Evolutionary conservation across 1,284 basidiomycete species (phyloP).

Genomic region (Irpex sp.): DNA sequence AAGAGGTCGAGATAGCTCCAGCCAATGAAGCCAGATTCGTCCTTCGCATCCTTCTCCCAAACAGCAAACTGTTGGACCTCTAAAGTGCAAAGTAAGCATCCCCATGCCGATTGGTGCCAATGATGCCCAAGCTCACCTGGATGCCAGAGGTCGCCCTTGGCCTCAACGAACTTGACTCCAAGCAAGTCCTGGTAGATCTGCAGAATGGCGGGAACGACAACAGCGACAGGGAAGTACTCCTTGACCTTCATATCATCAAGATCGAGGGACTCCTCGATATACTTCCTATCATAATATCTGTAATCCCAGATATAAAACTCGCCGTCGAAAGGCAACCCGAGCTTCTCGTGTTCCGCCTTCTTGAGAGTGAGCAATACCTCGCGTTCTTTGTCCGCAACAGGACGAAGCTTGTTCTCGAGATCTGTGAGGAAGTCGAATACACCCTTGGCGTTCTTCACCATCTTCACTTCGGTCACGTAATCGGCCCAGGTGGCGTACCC

Average conservation of each 20-base stretch:
- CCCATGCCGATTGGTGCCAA: neutral
- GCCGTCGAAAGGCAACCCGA: slow-evolving; percentile 58
- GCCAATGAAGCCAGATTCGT: slow-evolving; percentile 69
- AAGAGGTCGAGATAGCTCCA: slow-evolving; percentile 86
- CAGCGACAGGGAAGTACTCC: slow-evolving; percentile 82
- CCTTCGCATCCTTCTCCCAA: slow-evolving; percentile 73
- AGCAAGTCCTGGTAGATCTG: slow-evolving; percentile 79
- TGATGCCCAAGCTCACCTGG: slow-evolving; percentile 42
- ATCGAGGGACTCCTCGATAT: slow-evolving; percentile 59
- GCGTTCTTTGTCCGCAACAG: slow-evolving; percentile 65
- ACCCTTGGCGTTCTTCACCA: slow-evolving; percentile 69
- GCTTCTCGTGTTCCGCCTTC: slow-evolving; percentile 60
- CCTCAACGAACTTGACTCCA: slow-evolving; percentile 66
- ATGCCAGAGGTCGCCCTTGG: slow-evolving; percentile 67
- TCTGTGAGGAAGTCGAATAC: slow-evolving; percentile 71
- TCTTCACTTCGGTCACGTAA: slow-evolving; percentile 78
- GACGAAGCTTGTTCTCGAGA: slow-evolving; percentile 68
- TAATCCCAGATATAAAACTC: slow-evolving; percentile 51
- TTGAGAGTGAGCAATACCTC: slow-evolving; percentile 68
- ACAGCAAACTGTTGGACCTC: slow-evolving; percentile 80
- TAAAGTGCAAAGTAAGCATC: slow-evolving; percentile 19
- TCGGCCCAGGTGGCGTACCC: slow-evolving; percentile 81
- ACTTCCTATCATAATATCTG: slow-evolving; percentile 70
- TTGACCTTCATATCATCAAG: slow-evolving; percentile 77
- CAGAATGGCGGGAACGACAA: slow-evolving; percentile 77